Base-by-base conservation (phyloP, 2,329 filamentous ascomycete genomes). In the Dactylellina sp. region DNA sequence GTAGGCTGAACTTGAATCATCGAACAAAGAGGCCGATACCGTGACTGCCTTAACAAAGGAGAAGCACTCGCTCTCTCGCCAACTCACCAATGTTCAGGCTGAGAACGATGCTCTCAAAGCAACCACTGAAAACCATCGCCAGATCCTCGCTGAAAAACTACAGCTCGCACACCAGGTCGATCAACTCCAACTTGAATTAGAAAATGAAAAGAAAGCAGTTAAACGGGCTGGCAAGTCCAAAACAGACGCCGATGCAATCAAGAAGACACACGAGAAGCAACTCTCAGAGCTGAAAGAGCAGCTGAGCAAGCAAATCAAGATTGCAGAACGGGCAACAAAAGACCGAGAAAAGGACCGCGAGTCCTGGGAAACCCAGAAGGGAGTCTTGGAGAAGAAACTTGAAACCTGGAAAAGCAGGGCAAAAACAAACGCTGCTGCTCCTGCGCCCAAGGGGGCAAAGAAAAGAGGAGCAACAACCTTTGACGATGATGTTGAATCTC, bases 41-140 rank as follows among this genome's bases (percentile, higher is more conserved):
- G 24, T 68, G 11, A 71, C 71, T 5, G 25, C 50, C 1, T 37
- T 76, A n/a, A 68, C 71, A 37, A 64, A 70, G 14, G 71, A 75
- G 32, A 75, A 75, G 24, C 40, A 66, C 32, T 28, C 71, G 7
- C 75, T 76, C 24, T 25, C 63, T 7, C 70, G 71, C 37, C 63
- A 88, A 77, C 82, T 87, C 71, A 87, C 86, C 49, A 84, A 88
- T 77, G 85, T 86, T 56, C 85, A 86, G 78, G 87, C 87, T 16
- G 87, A 89, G 80, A 83, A 89, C 28, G 87, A 89, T 71, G 84
- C 85, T 68, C 84, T 88, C 80, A 85, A 87, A 20, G 86, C 86
- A 18, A 84, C 85, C 11, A 86, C 88, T 76, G 84, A 85, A 18
- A 86, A 86, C 0, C 85, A 85, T 49, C 81, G 83, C 50, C 79